Percentiles rank a stretch among this genome's conserved stretches.
Evolutionary conservation across 2,329 filamentous ascomycete species (phyloP).

Genomic region (Hypomyces rosellus): DNA sequence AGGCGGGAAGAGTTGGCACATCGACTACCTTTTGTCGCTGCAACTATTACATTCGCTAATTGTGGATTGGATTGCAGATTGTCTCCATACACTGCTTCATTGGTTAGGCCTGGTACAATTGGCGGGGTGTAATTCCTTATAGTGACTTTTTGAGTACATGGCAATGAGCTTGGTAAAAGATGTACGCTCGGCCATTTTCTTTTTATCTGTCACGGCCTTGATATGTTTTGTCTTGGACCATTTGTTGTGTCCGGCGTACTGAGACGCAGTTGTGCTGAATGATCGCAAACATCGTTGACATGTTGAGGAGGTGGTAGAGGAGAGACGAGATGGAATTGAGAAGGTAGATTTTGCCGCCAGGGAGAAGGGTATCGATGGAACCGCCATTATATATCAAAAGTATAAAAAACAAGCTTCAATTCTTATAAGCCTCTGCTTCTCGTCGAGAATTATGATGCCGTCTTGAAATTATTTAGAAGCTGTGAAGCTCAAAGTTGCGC

Average conservation of each 20-base stretch:
- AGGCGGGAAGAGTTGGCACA: too few relatives aligned
- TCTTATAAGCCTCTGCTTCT: too few relatives aligned
- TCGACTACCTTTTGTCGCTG: conserved; percentile 66
- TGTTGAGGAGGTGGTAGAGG: conserved; percentile 16
- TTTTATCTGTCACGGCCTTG: conserved; percentile 78
- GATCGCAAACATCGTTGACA: conserved; percentile 44
- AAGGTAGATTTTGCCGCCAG: not conserved
- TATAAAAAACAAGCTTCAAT: not conserved
- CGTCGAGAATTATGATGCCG: too few relatives aligned
- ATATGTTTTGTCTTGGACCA: conserved; percentile 97
- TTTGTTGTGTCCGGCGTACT: conserved; percentile 71
- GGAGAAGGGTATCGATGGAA: conserved; percentile 2
- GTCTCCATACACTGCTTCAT: conserved; percentile 60
- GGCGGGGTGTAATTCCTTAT: conserved; percentile 1
- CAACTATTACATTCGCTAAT: conserved; percentile 64
- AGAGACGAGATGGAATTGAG: not conserved
- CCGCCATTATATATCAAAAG: not conserved
- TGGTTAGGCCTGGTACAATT: conserved; percentile 8
- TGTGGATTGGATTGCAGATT: conserved; percentile 69
- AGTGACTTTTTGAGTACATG: conserved; percentile 65
- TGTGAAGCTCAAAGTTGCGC: conserved; percentile 12
- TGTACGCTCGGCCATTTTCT: conserved; percentile 66
- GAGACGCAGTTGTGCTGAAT: conserved; percentile 39
- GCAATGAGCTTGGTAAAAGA: conserved; percentile 66
- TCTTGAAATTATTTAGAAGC: too few relatives aligned